Conservation (phyloP, 306 rosid species). For the Trifolium fragiferum region DNA sequence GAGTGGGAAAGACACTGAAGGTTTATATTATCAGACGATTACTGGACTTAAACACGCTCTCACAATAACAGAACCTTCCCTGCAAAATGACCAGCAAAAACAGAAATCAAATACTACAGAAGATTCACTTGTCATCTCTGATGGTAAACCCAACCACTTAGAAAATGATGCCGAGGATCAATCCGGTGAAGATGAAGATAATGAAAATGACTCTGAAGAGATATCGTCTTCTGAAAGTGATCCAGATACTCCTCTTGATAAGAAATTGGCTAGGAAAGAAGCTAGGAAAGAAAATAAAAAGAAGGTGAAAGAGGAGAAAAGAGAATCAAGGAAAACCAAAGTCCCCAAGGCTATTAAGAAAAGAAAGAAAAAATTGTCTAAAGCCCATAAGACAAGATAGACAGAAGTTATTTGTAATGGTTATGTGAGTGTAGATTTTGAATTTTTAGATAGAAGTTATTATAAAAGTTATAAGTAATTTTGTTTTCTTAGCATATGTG, state of each 20-base stretch:
- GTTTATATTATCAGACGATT: conserved; percentile 74
- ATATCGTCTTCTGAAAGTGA: conserved; percentile 50
- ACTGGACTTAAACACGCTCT: conserved; percentile 78
- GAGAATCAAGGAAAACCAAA: conserved; percentile 78
- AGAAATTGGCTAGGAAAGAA: conserved; percentile 82
- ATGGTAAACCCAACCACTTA: background rate
- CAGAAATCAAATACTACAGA: conserved; percentile 30
- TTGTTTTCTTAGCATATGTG: background rate
- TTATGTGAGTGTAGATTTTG: background rate
- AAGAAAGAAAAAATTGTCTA: conserved; percentile 76
- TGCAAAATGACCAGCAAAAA: conserved; percentile 37
- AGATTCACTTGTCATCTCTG: conserved; percentile 1
- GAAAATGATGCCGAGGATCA: conserved; percentile 44
- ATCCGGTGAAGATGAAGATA: conserved; percentile 48
- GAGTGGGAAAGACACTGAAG: conserved; percentile 72
- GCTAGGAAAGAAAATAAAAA: conserved; percentile 88
- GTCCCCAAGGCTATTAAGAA: conserved; percentile 85
- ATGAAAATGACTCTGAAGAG: conserved; percentile 57
- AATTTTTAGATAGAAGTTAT: conserved; percentile 18
- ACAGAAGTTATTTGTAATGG: conserved; percentile 1
- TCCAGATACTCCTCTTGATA: conserved; percentile 55
- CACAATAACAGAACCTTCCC: conserved; percentile 41
- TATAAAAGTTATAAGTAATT: background rate
- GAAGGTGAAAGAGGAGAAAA: conserved; percentile 90
- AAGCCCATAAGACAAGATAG: conserved; percentile 72